Evolutionary conservation across 2,329 filamentous ascomycete species (phyloP).

Genomic region (Penicillium sp.): DNA sequence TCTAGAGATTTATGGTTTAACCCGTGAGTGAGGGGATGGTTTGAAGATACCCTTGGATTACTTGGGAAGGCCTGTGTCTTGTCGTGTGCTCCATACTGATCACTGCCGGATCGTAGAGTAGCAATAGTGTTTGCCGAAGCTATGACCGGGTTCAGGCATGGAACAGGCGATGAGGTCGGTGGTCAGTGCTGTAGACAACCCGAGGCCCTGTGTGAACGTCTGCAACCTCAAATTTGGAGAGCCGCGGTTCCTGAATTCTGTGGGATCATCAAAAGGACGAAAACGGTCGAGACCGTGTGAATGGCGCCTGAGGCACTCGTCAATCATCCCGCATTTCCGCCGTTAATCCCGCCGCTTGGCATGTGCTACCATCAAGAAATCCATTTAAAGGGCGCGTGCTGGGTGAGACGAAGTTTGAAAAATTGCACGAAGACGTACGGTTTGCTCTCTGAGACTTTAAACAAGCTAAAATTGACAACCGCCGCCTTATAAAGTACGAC

Average conservation of each 20-base stretch:
- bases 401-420: neutral
- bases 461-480: neutral
- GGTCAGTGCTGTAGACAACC: neutral
- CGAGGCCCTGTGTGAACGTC: neutral
- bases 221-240: neutral
- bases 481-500: neutral
- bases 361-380: neutral
- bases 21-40: too few species aligned
- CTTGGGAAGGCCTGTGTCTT: too few species aligned
- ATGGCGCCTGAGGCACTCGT: slow-evolving; percentile 10
- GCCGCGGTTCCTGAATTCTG: neutral
- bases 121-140: neutral
- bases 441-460: neutral
- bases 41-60: too few species aligned
- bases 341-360: neutral
- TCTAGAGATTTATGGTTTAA: too few species aligned
- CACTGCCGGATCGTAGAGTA: neutral
- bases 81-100: neutral
- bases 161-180: neutral
- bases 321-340: slow-evolving; percentile 10
- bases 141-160: neutral
- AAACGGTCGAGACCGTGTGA: slow-evolving; percentile 13
- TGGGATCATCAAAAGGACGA: neutral
- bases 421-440: neutral
- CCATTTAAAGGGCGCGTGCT: neutral